These are phyloP conservation scores for Aspergillus thermomutatus DNA, from an alignment of 2,329 filamentous ascomycete genomes.

Conservation along the genomic window DNA sequence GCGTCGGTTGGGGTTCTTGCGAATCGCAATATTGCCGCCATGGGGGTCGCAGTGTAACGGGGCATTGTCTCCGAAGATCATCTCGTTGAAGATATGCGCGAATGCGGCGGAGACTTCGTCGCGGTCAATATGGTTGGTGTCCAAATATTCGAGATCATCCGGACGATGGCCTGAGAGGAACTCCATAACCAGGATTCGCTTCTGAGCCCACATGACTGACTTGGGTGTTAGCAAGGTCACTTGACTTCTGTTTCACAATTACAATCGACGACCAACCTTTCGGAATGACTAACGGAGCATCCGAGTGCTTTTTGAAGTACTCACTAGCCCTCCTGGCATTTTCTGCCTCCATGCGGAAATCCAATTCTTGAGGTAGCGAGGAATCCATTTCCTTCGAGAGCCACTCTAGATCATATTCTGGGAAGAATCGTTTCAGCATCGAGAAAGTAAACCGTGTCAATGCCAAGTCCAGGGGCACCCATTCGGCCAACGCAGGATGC, in stretches of 20 bases:
- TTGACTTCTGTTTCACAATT: neutral
- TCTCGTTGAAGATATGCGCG: conserved; percentile 94
- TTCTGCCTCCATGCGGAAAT: conserved; percentile 79
- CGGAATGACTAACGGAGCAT: conserved; percentile 82
- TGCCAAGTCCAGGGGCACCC: conserved; percentile 81
- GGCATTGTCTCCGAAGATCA: conserved; percentile 90
- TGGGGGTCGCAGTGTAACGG: conserved; percentile 96
- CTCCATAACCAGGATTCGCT: conserved; percentile 92
- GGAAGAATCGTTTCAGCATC: conserved; percentile 87
- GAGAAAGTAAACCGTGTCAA: conserved; percentile 87
- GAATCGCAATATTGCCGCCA: conserved; percentile 90
- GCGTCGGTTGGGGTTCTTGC: conserved; percentile 63
- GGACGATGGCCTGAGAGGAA: conserved; percentile 81
- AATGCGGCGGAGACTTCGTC: conserved; percentile 93
- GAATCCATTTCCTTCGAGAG: conserved; percentile 87
- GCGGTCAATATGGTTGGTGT: conserved; percentile 80
- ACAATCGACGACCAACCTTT: conserved; percentile 43
- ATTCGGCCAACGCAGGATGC: conserved; percentile 84
- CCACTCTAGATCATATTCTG: conserved; percentile 97
- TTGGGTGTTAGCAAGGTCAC: conserved; percentile 10
- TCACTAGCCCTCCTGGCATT: conserved; percentile 78
- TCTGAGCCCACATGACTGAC: conserved; percentile 77
- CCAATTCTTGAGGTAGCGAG: conserved; percentile 84
- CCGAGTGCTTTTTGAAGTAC: conserved; percentile 72
- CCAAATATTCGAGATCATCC: conserved; percentile 84